These are phyloP conservation scores for Gossypium trilobum DNA, from an alignment of 441 rosid genomes.

Conservation along the genomic window DNA sequence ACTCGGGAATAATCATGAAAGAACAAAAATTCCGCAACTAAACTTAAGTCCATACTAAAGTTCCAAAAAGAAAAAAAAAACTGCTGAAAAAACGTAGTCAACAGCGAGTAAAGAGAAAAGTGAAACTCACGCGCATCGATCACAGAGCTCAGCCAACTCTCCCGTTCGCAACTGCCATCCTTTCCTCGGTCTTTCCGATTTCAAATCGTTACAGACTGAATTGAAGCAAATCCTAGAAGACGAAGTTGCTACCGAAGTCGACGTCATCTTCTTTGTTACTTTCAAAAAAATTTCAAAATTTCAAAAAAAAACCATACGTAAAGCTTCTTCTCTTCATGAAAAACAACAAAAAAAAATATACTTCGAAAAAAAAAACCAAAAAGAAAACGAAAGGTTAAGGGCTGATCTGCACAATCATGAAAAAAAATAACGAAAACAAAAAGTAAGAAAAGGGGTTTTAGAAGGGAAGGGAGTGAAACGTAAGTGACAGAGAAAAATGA, in stretches of 20 bases:
- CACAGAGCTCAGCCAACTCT: conserved; percentile 79
- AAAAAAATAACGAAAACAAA: neutral
- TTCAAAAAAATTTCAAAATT: neutral
- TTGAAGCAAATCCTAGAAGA: conserved; percentile 60
- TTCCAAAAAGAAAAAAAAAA: neutral
- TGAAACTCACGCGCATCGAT: conserved; percentile 76
- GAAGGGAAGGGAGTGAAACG: neutral
- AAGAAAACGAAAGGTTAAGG: neutral
- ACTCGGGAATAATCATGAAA: neutral
- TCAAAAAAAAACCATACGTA: conserved; percentile 2
- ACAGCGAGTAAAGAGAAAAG: neutral
- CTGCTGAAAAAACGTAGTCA: conserved; percentile 12
- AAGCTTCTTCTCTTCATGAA: conserved; percentile 5
- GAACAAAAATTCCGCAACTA: neutral
- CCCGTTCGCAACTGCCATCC: conserved; percentile 87
- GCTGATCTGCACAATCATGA: conserved; percentile 14
- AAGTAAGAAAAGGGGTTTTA: conserved; percentile 8
- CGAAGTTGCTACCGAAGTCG: conserved; percentile 20
- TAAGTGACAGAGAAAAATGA: neutral
- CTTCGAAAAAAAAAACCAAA: neutral
- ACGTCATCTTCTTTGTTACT: conserved; percentile 6
- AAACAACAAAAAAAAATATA: neutral
- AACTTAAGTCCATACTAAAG: conserved; percentile 14
- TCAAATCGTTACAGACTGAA: conserved; percentile 54
- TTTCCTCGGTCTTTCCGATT: conserved; percentile 47